Evolutionary conservation across 2,329 filamentous ascomycete genomes (phyloP).

Genomic region (Scorias spongiosa): DNA sequence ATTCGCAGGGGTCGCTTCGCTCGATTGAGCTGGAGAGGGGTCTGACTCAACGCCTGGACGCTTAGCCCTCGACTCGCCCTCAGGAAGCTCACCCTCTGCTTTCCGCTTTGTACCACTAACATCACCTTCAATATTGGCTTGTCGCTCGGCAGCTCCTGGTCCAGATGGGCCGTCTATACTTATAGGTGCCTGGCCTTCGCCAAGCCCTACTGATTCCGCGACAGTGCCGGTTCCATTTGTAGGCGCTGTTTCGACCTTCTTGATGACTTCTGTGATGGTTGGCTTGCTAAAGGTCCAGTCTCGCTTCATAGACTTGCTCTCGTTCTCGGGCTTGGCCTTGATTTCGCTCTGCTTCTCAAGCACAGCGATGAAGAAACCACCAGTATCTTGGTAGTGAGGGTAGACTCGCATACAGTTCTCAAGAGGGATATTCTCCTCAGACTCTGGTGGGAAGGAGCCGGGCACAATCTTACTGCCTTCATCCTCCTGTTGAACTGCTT

Average conservation of each 20-base stretch:
- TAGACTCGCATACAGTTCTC: slow-evolving; percentile 90
- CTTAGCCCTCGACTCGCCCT: neutral
- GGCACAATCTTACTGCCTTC: slow-evolving; percentile 55
- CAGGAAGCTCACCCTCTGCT: neutral
- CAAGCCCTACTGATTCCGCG: neutral
- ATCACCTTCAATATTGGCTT: neutral
- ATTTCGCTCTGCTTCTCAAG: slow-evolving; percentile 85
- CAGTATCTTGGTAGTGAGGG: slow-evolving; percentile 88
- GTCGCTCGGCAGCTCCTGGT: neutral
- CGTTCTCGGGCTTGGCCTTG: slow-evolving; percentile 55
- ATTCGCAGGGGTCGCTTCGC: neutral
- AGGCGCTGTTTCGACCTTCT: slow-evolving; percentile 1
- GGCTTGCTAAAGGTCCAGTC: slow-evolving; percentile 15
- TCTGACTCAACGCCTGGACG: neutral
- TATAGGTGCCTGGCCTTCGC: neutral
- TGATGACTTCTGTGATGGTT: slow-evolving; percentile 5
- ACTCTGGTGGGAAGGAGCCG: slow-evolving; percentile 68
- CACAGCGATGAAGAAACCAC: slow-evolving; percentile 93
- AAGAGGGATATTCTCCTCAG: slow-evolving; percentile 50
- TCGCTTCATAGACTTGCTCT: slow-evolving; percentile 27
- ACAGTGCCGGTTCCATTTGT: neutral
- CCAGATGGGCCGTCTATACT: neutral
- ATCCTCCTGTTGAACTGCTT: slow-evolving; percentile 41
- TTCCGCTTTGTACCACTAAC: neutral
- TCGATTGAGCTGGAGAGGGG: neutral